Percentiles rank a stretch among this genome's conserved stretches.
Evolutionary conservation across 495 filamentous ascomycete genomes (phyloP).

Genomic region (Xylaria curta): DNA sequence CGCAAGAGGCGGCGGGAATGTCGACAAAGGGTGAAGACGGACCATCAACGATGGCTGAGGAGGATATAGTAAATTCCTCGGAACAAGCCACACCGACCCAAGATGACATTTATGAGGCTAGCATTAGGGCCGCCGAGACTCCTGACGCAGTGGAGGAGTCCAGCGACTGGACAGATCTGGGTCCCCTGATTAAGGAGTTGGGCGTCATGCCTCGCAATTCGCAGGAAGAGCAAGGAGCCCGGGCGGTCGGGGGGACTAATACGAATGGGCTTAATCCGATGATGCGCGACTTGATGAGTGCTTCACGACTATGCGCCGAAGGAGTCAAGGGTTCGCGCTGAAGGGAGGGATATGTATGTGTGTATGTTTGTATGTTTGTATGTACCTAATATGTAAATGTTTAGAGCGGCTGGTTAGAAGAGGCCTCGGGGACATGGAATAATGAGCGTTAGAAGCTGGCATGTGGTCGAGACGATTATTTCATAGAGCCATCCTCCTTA

Average conservation of each 20-base stretch:
- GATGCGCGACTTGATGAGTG: conserved; percentile 23
- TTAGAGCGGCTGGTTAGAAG: neutral
- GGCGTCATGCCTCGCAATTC: conserved; percentile 19
- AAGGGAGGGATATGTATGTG: neutral
- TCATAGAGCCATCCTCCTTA: neutral
- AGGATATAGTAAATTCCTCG: neutral
- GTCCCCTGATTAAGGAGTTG: conserved; percentile 20
- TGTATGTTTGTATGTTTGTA: neutral
- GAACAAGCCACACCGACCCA: neutral
- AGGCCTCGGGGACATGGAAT: neutral
- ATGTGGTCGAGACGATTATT: neutral
- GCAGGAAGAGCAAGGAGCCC: neutral
- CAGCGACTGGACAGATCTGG: conserved; percentile 16
- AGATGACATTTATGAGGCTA: neutral
- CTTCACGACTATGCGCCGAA: conserved; percentile 4
- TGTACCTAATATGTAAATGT: too few relatives aligned
- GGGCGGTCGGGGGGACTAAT: neutral
- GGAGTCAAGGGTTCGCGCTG: neutral
- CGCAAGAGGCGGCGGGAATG: neutral
- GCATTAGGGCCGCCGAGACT: neutral
- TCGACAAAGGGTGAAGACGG: neutral
- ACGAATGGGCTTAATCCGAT: conserved; percentile 4
- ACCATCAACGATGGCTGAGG: neutral
- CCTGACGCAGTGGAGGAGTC: neutral
- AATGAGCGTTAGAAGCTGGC: neutral